These are phyloP conservation scores for Dioszegia crocea DNA, from an alignment of 768 basidiomycete species.

Conservation along the genomic window DNA sequence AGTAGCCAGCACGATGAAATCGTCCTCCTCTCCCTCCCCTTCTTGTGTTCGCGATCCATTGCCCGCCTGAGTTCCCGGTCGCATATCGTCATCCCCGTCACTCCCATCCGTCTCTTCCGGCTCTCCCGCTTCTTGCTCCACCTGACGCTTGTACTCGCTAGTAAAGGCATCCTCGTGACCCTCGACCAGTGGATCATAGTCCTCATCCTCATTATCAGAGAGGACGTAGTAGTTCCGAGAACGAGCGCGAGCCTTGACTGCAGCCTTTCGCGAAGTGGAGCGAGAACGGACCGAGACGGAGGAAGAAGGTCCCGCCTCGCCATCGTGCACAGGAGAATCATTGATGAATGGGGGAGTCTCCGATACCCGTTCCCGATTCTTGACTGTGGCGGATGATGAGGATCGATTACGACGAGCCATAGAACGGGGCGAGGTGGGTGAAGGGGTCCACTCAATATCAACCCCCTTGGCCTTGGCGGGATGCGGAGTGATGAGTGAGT, in stretches of 20 bases:
- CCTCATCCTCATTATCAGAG: conserved; percentile 6
- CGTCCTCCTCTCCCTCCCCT: not conserved
- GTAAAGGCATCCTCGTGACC: not conserved
- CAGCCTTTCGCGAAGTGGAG: not conserved
- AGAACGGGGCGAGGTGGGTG: not conserved
- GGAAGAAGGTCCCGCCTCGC: not conserved
- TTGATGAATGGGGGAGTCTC: not conserved
- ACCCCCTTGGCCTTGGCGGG: not conserved
- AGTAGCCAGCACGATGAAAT: not conserved
- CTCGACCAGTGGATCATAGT: not conserved
- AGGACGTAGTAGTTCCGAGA: not conserved
- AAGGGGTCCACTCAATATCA: not conserved
- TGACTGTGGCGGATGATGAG: not conserved
- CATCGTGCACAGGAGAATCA: not conserved
- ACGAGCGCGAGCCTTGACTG: not conserved
- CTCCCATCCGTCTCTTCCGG: conserved; percentile 9
- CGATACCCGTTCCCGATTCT: not conserved
- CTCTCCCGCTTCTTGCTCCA: not conserved
- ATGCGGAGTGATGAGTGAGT: not conserved
- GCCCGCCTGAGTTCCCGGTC: not conserved
- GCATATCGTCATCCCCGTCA: conserved; percentile 1
- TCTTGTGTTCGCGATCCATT: not conserved
- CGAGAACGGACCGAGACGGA: not conserved
- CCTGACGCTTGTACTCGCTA: not conserved
- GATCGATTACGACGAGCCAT: not conserved